These are phyloP conservation scores for Agarophyton chilense DNA, from an alignment of 23 red algal species.

Conservation along the genomic window DNA sequence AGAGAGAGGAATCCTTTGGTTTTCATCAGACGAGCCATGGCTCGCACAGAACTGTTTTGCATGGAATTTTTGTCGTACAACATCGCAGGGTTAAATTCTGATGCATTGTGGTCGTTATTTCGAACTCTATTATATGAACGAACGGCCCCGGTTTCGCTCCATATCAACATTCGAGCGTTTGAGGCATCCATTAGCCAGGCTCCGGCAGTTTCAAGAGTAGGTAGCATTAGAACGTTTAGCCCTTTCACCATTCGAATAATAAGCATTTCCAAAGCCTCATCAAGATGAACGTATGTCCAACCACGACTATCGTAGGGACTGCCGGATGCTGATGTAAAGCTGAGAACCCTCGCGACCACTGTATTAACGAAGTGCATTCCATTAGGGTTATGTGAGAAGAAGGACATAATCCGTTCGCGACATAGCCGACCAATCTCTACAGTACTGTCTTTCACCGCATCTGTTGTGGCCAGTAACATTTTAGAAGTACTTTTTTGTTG, in stretches of 20 bases:
- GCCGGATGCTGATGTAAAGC: not conserved
- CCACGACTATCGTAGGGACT: not conserved
- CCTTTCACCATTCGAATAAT: not conserved
- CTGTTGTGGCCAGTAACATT: no score
- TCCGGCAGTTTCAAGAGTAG: not conserved
- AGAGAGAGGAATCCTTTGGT: no score
- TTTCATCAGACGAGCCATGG: conserved; percentile 11
- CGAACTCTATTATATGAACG: not conserved
- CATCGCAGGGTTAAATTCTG: not conserved
- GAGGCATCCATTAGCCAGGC: not conserved
- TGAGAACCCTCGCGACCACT: not conserved
- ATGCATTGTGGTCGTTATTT: not conserved
- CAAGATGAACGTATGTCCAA: conserved; percentile 3
- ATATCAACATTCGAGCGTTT: not conserved
- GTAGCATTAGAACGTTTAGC: not conserved
- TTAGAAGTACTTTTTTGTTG: no score
- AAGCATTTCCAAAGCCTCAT: conserved; percentile 4
- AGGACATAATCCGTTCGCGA: no score
- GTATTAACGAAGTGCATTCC: no score
- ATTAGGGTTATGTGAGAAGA: no score
- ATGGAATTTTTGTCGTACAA: conserved; percentile 12
- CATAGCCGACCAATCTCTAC: no score
- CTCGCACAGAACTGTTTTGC: conserved; percentile 1
- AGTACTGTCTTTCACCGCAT: no score
- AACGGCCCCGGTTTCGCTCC: not conserved